Evolutionary conservation across 495 filamentous ascomycete genomes (phyloP), one percentile per base, ranked within the genome.

Genomic region (Chaetomium cochliodes): DNA sequence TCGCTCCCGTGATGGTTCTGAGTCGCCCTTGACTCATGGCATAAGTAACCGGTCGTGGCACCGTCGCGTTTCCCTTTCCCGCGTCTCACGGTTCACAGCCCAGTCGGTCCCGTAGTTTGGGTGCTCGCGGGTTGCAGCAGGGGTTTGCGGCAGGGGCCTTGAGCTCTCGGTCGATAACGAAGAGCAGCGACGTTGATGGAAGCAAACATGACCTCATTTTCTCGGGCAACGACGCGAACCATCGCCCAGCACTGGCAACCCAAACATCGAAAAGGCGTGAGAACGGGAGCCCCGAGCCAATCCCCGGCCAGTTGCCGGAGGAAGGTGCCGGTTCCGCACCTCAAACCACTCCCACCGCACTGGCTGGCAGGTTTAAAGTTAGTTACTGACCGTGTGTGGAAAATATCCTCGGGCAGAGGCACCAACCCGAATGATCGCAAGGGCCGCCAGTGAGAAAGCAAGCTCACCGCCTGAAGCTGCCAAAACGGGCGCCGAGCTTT

Each of bases 321-420:
- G 16, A 30, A 13, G 51, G 26, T 18, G 25, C 51, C 26, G 51
- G 51, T 54, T 54, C 51, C 51, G 51, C 51, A 54, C 51, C 51
- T 37, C 28, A 54, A 33, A 9, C 16, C 13, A 15, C 16, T 52
- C 23, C 12, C 49, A 1, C n/a, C 41, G 41, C 15, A 18, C 13
- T 44, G 13, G 13, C 41, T 41, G 39, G 2, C 13, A 11, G 3
- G 28, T 11, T 44, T 44, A 44, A 44, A 44, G 13, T 44, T 11
- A 3, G 22, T 44, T 11, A 3, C 3, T 23, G 49, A 1, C 25
- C 20, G 49, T 5, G 9, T 52, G 22, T 50, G 18, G 18, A 23
- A 20, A 20, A n/a, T 18, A 23, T 11, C 46, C 8, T 11, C 1
- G 46, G 46, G 20, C 46, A 23, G 22, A 4, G 46, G 46, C 46